Evolutionary conservation across 2,329 filamentous ascomycete genomes (phyloP).

Genomic region (Colletotrichum plurivorum): DNA sequence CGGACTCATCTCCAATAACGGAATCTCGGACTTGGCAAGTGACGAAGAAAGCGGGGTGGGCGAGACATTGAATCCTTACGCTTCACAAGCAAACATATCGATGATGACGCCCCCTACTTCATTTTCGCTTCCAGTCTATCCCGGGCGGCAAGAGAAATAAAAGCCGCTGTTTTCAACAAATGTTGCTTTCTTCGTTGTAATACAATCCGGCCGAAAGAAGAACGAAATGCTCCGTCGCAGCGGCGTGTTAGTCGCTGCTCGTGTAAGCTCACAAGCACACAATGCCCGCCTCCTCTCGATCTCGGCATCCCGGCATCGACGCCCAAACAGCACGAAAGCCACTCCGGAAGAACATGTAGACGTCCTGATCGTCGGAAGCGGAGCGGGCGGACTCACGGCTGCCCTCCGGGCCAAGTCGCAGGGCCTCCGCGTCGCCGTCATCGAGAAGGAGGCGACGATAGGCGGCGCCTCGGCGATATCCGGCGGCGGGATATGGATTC

Average conservation of each 20-base stretch:
- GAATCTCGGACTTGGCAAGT: too few relatives aligned
- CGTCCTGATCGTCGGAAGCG: conserved; percentile 50
- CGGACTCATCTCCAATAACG: not conserved
- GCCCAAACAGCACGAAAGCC: not conserved
- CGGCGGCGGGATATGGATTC: conserved; percentile 53
- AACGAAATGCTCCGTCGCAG: not conserved
- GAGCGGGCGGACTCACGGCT: conserved; percentile 50
- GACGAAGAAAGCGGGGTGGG: too few relatives aligned
- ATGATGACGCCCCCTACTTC: too few relatives aligned
- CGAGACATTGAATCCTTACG: too few relatives aligned
- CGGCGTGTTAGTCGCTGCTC: not conserved
- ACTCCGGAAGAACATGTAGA: not conserved
- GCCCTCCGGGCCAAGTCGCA: conserved; percentile 46
- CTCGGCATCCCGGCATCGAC: not conserved
- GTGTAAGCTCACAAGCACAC: not conserved
- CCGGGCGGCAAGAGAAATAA: too few relatives aligned
- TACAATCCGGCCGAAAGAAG: too few relatives aligned
- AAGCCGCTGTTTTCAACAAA: too few relatives aligned
- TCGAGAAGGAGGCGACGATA: conserved; percentile 50
- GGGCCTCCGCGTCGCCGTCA: conserved; percentile 46
- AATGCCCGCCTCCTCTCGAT: not conserved
- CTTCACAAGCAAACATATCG: too few relatives aligned
- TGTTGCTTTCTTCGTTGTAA: too few relatives aligned
- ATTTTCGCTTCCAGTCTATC: too few relatives aligned
- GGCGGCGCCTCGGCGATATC: conserved; percentile 54